These are phyloP conservation scores for Diaporthe amygdali DNA, from an alignment of 2,329 filamentous ascomycete species.

Conservation along the genomic window DNA sequence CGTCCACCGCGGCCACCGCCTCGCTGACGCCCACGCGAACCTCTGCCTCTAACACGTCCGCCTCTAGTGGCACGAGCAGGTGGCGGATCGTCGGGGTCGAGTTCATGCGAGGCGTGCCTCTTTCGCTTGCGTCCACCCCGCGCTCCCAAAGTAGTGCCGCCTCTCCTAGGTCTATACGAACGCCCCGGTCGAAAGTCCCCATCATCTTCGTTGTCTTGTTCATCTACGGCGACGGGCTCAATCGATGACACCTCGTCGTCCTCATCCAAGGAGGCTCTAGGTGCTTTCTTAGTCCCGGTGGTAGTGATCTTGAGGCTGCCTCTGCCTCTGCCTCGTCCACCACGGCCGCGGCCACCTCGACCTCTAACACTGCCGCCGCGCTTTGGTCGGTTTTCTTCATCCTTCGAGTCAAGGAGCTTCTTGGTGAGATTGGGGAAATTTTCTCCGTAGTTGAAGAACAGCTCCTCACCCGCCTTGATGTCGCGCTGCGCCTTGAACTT, in stretches of 20 bases:
- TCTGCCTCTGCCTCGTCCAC: constrained; percentile 22
- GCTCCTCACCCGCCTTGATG: constrained; percentile 74
- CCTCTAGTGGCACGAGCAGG: constrained; percentile 6
- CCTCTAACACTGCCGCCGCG: constrained; percentile 17
- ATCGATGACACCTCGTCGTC: constrained; percentile 10
- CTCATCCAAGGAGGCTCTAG: not conserved
- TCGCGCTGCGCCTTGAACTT: constrained; percentile 72
- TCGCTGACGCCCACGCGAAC: constrained; percentile 4
- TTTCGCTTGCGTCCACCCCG: constrained; percentile 25
- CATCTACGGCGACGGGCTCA: constrained; percentile 17
- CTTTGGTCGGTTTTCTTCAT: constrained; percentile 26
- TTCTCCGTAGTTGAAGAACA: constrained; percentile 83
- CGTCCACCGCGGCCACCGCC: constrained; percentile 21
- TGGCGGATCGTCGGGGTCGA: constrained; percentile 19
- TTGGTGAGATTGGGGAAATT: constrained; percentile 68
- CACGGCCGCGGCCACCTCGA: constrained; percentile 20
- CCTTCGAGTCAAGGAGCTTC: constrained; percentile 52
- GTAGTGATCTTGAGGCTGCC: constrained; percentile 20
- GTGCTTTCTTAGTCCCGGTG: constrained; percentile 24
- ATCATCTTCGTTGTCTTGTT: constrained; percentile 30
- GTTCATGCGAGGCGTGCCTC: constrained; percentile 10
- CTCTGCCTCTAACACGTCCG: constrained; percentile 8
- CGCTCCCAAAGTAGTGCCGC: not conserved
- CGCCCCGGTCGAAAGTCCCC: constrained; percentile 25
- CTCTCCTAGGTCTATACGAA: constrained; percentile 9